Conservation (phyloP, 352 stramenopile species). For the Blastocystis sp. region DNA sequence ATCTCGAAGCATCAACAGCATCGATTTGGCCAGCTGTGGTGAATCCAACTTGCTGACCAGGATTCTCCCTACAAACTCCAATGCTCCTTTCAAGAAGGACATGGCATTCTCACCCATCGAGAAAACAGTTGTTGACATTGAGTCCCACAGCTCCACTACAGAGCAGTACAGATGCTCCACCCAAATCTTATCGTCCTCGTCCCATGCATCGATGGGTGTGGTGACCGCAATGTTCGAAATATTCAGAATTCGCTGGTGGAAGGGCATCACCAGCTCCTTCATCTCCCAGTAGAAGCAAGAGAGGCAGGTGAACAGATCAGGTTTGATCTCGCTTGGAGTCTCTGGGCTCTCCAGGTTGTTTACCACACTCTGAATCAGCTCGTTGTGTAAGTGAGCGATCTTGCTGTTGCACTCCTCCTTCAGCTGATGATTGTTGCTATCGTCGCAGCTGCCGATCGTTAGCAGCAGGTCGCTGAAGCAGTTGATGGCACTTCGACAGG, state of each 20-base stretch:
- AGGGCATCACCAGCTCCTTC: neutral
- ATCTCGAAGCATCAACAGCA: neutral
- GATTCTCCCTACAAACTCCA: neutral
- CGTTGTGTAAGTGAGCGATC: neutral
- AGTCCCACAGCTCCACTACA: slow-evolving; percentile 38
- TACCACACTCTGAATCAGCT: neutral
- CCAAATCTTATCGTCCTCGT: slow-evolving; percentile 3
- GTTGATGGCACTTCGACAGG: slow-evolving; percentile 37
- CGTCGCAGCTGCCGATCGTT: neutral
- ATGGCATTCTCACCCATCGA: neutral
- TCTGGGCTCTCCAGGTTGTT: neutral
- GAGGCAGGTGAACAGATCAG: slow-evolving; percentile 41
- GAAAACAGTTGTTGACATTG: neutral
- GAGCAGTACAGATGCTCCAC: neutral
- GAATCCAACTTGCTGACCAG: neutral
- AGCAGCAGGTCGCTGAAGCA: slow-evolving; percentile 30
- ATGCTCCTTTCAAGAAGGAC: neutral
- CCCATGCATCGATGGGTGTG: neutral
- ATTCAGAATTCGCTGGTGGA: neutral
- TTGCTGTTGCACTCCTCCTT: neutral
- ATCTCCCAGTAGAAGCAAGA: slow-evolving; percentile 44
- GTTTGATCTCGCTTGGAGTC: slow-evolving; percentile 5
- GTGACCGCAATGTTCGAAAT: neutral
- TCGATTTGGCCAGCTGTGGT: neutral
- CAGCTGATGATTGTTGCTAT: neutral